These are phyloP conservation scores for Globisporangium iwayamae DNA, from an alignment of 352 stramenopile genomes.

Conservation along the genomic window DNA sequence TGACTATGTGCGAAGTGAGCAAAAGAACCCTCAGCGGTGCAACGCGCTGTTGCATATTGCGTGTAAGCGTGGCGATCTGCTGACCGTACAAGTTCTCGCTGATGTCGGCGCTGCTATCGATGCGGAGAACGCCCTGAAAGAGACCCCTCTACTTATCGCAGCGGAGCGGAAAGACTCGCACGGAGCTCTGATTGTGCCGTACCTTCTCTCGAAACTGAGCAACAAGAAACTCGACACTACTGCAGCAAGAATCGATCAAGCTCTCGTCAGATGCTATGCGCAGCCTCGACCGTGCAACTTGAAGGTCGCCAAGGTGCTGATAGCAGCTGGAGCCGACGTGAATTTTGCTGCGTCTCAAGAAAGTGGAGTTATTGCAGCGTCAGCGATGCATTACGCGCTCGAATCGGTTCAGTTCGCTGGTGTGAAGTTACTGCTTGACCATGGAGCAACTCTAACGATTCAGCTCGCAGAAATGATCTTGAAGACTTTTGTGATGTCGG, in stretches of 20 bases:
- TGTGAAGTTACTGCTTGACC: constrained; percentile 39
- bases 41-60: constrained; percentile 45
- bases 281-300: constrained; percentile 36
- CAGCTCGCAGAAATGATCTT: constrained; percentile 34
- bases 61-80: constrained; percentile 27
- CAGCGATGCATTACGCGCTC: constrained; percentile 35
- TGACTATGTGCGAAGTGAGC: constrained; percentile 31
- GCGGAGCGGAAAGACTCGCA: constrained; percentile 37
- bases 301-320: constrained; percentile 32
- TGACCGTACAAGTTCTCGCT: constrained; percentile 35
- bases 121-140: constrained; percentile 22
- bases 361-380: constrained; percentile 3
- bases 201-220: constrained; percentile 20
- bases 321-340: constrained; percentile 32
- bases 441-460: constrained; percentile 32
- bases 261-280: constrained; percentile 38
- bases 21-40: constrained; percentile 11
- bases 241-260: constrained; percentile 23
- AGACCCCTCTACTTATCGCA: constrained; percentile 38
- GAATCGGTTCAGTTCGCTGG: constrained; percentile 27
- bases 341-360: constrained; percentile 15
- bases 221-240: neutral
- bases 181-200: constrained; percentile 26
- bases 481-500: constrained; percentile 18
- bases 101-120: constrained; percentile 32